Conservation (phyloP, 2,329 filamentous ascomycete genomes). For the Pseudocercospora cruenta region DNA sequence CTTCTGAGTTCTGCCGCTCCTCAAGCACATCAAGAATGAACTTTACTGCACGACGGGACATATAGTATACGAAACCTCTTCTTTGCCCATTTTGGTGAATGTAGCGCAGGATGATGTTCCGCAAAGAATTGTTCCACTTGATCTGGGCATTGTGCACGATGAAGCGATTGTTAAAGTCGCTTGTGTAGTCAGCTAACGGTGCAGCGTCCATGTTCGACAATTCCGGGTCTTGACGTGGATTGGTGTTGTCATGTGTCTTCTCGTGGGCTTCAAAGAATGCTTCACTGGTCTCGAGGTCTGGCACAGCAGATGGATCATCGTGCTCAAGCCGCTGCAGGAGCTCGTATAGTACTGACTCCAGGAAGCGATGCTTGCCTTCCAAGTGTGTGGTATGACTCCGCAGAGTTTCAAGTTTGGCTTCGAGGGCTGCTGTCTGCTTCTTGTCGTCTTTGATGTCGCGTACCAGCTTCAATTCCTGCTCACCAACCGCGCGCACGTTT, state of each 20-base stretch:
- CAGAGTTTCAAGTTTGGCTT: slow-evolving; percentile 60
- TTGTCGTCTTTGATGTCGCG: slow-evolving; percentile 55
- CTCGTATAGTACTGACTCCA: slow-evolving; percentile 61
- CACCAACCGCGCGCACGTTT: slow-evolving; percentile 72
- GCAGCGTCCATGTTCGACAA: slow-evolving; percentile 64
- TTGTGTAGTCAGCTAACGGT: slow-evolving; percentile 78
- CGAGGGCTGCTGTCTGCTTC: slow-evolving; percentile 54
- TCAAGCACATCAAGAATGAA: slow-evolving; percentile 98
- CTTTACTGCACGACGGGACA: slow-evolving; percentile 92
- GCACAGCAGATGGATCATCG: slow-evolving; percentile 57
- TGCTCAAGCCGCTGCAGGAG: slow-evolving; percentile 60
- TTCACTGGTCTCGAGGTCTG: slow-evolving; percentile 49
- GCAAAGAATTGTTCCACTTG: slow-evolving; percentile 96
- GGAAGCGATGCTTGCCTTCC: slow-evolving; percentile 61
- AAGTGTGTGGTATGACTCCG: slow-evolving; percentile 61
- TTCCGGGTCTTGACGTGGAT: slow-evolving; percentile 48
- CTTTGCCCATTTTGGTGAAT: slow-evolving; percentile 96
- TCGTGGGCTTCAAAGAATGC: slow-evolving; percentile 56
- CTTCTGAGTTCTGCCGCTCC: slow-evolving; percentile 79
- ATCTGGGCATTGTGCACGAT: slow-evolving; percentile 96
- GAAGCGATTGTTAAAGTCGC: slow-evolving; percentile 97
- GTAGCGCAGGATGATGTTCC: slow-evolving; percentile 95
- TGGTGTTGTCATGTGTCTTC: slow-evolving; percentile 37
- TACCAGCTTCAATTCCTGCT: slow-evolving; percentile 69
- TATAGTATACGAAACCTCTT: slow-evolving; percentile 95